Percentiles rank a stretch among this genome's conserved stretches.
Conservation (phyloP, 306 rosid genomes). For the Vigna nakashimae region DNA sequence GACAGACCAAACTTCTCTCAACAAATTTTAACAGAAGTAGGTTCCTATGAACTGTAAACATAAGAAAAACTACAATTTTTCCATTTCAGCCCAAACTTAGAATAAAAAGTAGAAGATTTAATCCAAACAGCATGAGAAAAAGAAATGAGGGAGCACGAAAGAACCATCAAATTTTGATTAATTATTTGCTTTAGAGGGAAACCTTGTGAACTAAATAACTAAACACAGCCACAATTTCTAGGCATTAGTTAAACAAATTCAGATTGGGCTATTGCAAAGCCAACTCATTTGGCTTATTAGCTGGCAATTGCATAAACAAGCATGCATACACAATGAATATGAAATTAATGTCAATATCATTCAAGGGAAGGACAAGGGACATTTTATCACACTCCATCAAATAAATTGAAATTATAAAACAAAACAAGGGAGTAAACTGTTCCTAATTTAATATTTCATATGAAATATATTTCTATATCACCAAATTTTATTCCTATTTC, state of each 20-base stretch:
- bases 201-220: constrained; percentile 24
- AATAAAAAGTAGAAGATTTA: constrained; percentile 1
- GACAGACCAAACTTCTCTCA: background rate
- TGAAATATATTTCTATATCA: background rate
- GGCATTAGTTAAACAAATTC: constrained; percentile 1
- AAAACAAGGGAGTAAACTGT: background rate
- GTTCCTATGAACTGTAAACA: constrained; percentile 2
- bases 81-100: constrained; percentile 21
- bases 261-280: background rate
- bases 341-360: background rate
- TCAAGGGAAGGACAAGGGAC: background rate
- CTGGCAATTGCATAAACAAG: constrained; percentile 3
- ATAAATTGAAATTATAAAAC: background rate
- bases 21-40: constrained; percentile 1
- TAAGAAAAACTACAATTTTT: background rate
- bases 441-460: constrained; percentile 18
- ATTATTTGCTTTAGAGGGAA: constrained; percentile 11
- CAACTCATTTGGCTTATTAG: background rate
- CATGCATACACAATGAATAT: constrained; percentile 19
- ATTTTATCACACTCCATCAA: background rate
- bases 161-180: background rate
- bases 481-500: constrained; percentile 6
- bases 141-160: background rate
- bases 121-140: background rate
- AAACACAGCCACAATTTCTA: background rate